phyloP scores from a whole-genome alignment of 371 early-diverging fungal species.

The Mortierella sp. region DNA sequence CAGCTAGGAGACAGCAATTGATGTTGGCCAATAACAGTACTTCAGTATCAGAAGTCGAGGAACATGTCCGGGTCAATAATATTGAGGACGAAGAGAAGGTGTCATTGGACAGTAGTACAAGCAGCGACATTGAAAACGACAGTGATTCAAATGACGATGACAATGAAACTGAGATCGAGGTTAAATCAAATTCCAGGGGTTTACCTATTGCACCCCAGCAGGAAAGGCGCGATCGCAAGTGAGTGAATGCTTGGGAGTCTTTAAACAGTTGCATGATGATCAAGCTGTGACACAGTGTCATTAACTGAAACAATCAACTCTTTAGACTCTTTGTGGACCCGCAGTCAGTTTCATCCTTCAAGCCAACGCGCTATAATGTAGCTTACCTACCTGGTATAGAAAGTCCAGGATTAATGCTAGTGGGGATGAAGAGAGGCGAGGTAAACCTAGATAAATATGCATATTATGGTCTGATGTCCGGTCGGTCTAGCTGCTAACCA shows the following conservation, averaged over 20 bases:
- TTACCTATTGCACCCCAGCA: background rate
- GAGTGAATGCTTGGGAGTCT: background rate
- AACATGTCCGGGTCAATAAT: conserved; percentile 36
- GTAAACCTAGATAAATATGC: conserved; percentile 8
- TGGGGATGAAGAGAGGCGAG: conserved; percentile 46
- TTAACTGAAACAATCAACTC: background rate
- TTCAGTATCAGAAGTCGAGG: conserved; percentile 28
- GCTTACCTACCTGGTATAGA: conserved; percentile 12
- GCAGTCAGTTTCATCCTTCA: conserved; percentile 44
- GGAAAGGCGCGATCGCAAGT: conserved; percentile 50
- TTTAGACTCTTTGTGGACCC: conserved; percentile 36
- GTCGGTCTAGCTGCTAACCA: background rate
- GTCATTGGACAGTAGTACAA: conserved; percentile 26
- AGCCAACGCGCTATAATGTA: conserved; percentile 31
- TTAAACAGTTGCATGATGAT: no score
- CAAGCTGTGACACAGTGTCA: background rate
- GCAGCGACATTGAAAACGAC: conserved; percentile 12
- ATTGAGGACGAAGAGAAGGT: conserved; percentile 45
- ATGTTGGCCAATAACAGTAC: conserved; percentile 8
- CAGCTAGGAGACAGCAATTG: conserved; percentile 40
- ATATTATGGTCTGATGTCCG: background rate
- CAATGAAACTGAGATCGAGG: background rate
- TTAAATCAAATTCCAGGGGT: background rate
- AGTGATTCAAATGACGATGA: conserved; percentile 14
- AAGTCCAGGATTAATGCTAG: conserved; percentile 12